These are phyloP conservation scores for Cladosporium halotolerans DNA, from an alignment of 2,329 filamentous ascomycete genomes.

Conservation along the genomic window DNA sequence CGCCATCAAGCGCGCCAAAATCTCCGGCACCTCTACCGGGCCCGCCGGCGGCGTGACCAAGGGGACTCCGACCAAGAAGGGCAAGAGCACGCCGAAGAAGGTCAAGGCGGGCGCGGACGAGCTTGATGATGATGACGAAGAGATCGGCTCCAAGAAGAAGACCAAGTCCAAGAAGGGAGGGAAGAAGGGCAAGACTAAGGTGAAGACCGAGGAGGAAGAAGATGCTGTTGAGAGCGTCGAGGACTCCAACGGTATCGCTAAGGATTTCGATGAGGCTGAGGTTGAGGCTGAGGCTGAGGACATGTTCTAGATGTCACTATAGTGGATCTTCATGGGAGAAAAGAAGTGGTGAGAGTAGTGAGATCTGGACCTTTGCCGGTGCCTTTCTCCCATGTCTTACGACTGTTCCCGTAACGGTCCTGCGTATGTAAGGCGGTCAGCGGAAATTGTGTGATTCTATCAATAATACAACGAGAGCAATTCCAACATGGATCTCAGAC, in stretches of 20 bases:
- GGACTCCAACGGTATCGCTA: background rate
- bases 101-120: background rate
- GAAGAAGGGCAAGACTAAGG: conserved; percentile 9
- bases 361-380: too few species aligned
- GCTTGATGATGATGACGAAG: conserved; percentile 8
- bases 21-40: conserved; percentile 1
- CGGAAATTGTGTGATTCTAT: too few species aligned
- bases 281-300: background rate
- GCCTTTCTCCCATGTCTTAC: too few species aligned
- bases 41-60: conserved; percentile 8
- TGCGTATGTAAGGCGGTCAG: too few species aligned
- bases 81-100: conserved; percentile 11
- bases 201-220: conserved; percentile 4
- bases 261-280: background rate
- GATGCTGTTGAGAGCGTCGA: background rate
- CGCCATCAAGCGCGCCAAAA: conserved; percentile 24
- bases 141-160: background rate
- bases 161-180: conserved; percentile 9
- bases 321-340: too few species aligned
- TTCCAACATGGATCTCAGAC: too few species aligned
- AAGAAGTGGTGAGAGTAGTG: too few species aligned
- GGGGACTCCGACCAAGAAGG: conserved; percentile 17
- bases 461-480: too few species aligned
- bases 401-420: too few species aligned
- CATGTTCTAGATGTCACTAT: background rate